Conservation (phyloP, 2,329 filamentous ascomycete genomes). For the Exophiala dermatitidis region DNA sequence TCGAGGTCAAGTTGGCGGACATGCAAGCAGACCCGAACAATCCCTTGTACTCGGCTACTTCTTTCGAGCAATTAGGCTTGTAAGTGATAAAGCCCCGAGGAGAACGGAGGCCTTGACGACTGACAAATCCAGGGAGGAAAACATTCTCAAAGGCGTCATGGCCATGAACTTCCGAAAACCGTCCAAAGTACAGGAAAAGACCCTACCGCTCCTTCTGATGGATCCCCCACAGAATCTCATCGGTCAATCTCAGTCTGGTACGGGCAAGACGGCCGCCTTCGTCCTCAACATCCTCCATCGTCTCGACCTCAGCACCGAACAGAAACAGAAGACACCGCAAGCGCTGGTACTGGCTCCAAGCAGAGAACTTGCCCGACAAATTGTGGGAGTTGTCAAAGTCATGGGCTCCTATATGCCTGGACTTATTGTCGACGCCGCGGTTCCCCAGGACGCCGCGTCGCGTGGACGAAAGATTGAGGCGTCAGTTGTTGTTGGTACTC, state of each 20-base stretch:
- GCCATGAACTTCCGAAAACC: conserved; percentile 86
- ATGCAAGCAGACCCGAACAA: conserved; percentile 79
- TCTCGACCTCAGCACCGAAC: conserved; percentile 62
- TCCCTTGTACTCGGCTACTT: conserved; percentile 75
- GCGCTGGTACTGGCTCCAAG: conserved; percentile 85
- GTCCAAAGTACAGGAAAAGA: conserved; percentile 95
- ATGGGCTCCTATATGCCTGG: conserved; percentile 79
- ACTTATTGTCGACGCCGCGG: conserved; percentile 69
- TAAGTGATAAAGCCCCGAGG: conserved; percentile 43
- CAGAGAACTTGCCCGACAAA: conserved; percentile 90
- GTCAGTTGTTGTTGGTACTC: conserved; percentile 84
- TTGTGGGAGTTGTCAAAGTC: conserved; percentile 70
- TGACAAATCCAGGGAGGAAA: conserved; percentile 18
- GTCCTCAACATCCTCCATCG: conserved; percentile 85
- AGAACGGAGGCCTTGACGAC: neutral
- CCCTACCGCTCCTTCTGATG: conserved; percentile 77
- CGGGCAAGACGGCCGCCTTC: conserved; percentile 95
- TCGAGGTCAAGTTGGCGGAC: conserved; percentile 87
- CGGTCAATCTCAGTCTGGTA: conserved; percentile 97
- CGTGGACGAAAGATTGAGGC: conserved; percentile 63
- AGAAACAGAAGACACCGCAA: conserved; percentile 58
- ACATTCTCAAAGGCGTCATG: conserved; percentile 67
- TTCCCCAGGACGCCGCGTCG: conserved; percentile 65
- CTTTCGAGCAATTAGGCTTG: conserved; percentile 81
- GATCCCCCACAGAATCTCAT: conserved; percentile 92